Conservation (phyloP, 306 rosid species). For the Aeschynomene evenia region DNA sequence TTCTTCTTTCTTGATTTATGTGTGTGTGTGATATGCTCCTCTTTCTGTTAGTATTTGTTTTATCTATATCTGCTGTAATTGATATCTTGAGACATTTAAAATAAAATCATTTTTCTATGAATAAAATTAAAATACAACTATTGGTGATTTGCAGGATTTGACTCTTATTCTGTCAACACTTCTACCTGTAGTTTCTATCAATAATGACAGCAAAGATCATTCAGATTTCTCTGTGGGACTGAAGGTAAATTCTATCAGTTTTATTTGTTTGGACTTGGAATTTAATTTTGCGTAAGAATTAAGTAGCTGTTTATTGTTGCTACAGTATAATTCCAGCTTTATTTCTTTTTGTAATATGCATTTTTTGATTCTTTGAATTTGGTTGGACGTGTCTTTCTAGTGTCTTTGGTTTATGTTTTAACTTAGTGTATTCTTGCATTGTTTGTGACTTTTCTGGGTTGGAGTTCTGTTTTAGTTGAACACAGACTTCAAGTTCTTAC, state of each 20-base stretch:
- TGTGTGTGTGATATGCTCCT: neutral
- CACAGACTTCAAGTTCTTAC: neutral
- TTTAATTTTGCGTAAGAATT: slow-evolving; percentile 15
- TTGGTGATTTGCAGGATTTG: slow-evolving; percentile 63
- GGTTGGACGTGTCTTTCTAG: neutral
- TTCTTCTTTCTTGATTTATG: neutral
- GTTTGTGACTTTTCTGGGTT: slow-evolving; percentile 15
- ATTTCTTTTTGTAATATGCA: neutral
- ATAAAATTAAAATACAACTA: neutral
- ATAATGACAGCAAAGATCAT: slow-evolving; percentile 72
- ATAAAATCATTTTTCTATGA: neutral
- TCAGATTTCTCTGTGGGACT: slow-evolving; percentile 79
- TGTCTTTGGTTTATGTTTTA: slow-evolving; percentile 4
- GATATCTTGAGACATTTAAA: slow-evolving; percentile 2
- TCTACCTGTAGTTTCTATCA: slow-evolving; percentile 71
- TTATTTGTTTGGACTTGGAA: slow-evolving; percentile 24
- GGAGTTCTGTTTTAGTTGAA: slow-evolving; percentile 28
- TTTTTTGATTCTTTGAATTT: slow-evolving; percentile 32
- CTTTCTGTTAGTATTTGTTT: slow-evolving; percentile 4
- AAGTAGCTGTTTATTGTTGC: slow-evolving; percentile 19
- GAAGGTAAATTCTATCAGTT: slow-evolving; percentile 53
- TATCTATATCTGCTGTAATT: slow-evolving; percentile 17
- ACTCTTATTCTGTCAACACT: slow-evolving; percentile 69
- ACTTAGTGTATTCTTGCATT: slow-evolving; percentile 18
- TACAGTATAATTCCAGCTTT: slow-evolving; percentile 6